A percentile compares a stretch with the other conserved stretches of the same genome.
These are phyloP conservation scores for Elongisporangium prolatum DNA, from an alignment of 352 stramenopile species.

Conservation along the genomic window DNA sequence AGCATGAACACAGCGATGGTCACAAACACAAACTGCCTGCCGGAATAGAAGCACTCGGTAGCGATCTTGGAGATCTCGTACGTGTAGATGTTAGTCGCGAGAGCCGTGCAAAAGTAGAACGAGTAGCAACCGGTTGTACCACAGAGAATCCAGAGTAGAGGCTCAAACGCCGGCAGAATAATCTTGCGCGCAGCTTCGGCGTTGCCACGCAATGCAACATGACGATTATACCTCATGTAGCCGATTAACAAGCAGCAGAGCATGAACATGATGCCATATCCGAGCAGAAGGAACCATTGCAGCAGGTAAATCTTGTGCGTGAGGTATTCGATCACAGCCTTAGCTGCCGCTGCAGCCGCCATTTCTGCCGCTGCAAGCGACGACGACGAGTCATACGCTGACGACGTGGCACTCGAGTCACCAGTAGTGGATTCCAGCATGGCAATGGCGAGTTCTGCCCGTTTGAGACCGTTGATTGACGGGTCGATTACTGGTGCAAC, in stretches of 20 bases:
- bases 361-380: background rate
- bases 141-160: conserved; percentile 51
- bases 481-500: background rate
- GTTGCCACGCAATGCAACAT: conserved; percentile 44
- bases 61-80: conserved; percentile 15
- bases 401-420: background rate
- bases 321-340: background rate
- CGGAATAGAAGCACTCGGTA: conserved; percentile 47
- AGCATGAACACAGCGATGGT: conserved; percentile 46
- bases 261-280: conserved; percentile 41
- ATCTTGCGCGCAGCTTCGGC: conserved; percentile 45
- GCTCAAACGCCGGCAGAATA: conserved; percentile 63
- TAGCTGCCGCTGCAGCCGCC: background rate
- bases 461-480: background rate
- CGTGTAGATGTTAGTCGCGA: conserved; percentile 27
- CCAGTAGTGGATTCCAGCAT: background rate
- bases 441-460: background rate
- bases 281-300: conserved; percentile 32
- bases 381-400: background rate
- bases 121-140: conserved; percentile 29
- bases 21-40: conserved; percentile 44
- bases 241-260: conserved; percentile 34
- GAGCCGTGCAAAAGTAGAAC: conserved; percentile 22
- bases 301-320: conserved; percentile 30
- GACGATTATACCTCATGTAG: conserved; percentile 57